Evolutionary conservation across 2,329 filamentous ascomycete species (phyloP).

Genomic region (Fusarium albosuccineum): DNA sequence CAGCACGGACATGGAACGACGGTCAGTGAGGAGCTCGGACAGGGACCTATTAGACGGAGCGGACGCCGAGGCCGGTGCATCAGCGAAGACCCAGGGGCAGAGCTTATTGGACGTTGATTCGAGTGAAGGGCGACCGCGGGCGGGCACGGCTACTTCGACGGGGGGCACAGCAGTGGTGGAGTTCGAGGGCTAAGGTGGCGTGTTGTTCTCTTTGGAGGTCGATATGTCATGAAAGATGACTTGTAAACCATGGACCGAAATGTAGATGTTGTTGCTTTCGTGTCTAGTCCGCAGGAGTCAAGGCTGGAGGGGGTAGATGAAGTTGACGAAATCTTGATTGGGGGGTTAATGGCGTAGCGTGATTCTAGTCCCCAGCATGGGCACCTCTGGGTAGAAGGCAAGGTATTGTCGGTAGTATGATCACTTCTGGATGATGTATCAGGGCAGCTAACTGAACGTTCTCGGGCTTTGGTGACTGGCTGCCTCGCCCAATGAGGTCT

Average conservation of each 20-base stretch:
- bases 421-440: constrained; percentile 4
- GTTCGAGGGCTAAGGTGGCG: constrained; percentile 55
- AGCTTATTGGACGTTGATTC: constrained; percentile 53
- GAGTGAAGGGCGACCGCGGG: constrained; percentile 43
- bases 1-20: constrained; percentile 69
- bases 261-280: constrained; percentile 21
- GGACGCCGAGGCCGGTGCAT: constrained; percentile 75
- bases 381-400: constrained; percentile 9
- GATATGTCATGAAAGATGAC: constrained; percentile 9
- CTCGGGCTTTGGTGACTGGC: neutral
- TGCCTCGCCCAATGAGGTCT: neutral
- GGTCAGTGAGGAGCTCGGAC: constrained; percentile 75
- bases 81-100: constrained; percentile 49
- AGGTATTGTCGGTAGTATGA: constrained; percentile 11
- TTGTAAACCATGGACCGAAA: constrained; percentile 35
- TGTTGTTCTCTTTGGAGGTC: neutral
- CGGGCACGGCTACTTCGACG: constrained; percentile 47
- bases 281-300: constrained; percentile 28
- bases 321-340: constrained; percentile 17
- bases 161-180: constrained; percentile 56
- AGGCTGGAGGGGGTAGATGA: constrained; percentile 14
- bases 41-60: constrained; percentile 79
- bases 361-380: constrained; percentile 12
- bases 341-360: constrained; percentile 27
- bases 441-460: neutral